Conservation (phyloP, 2,329 filamentous ascomycete species). For the Elsinoe australis region DNA sequence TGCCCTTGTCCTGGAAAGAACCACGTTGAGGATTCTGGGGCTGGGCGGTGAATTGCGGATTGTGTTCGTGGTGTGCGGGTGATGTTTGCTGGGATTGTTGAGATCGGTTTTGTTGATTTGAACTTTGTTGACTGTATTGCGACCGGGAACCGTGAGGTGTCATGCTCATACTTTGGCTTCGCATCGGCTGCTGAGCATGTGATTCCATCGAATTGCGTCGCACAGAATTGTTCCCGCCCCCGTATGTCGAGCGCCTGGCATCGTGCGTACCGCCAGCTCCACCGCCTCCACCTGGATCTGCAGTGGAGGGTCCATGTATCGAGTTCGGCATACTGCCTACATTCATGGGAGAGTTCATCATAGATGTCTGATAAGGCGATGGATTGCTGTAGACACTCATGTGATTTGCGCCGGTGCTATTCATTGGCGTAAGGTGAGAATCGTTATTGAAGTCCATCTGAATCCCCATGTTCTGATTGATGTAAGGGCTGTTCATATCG, state of each 20-base stretch:
- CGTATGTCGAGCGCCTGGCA: slow-evolving; percentile 9
- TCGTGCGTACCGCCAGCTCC: slow-evolving; percentile 15
- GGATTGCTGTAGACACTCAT: slow-evolving; percentile 34
- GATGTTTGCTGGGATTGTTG: slow-evolving; percentile 2
- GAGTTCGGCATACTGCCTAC: slow-evolving; percentile 23
- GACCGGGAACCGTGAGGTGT: slow-evolving; percentile 5
- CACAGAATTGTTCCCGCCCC: background rate
- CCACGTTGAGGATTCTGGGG: slow-evolving; percentile 28
- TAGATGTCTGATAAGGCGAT: slow-evolving; percentile 32
- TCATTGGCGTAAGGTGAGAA: slow-evolving; percentile 30
- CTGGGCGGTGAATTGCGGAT: slow-evolving; percentile 25
- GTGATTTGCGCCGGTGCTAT: slow-evolving; percentile 31
- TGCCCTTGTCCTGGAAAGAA: slow-evolving; percentile 27
- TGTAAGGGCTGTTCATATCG: slow-evolving; percentile 38
- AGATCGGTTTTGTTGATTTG: slow-evolving; percentile 12
- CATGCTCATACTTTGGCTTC: slow-evolving; percentile 19
- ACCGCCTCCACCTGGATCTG: slow-evolving; percentile 26
- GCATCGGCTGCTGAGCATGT: slow-evolving; percentile 20
- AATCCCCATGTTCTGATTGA: slow-evolving; percentile 35
- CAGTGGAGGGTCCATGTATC: slow-evolving; percentile 26
- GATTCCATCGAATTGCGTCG: slow-evolving; percentile 11
- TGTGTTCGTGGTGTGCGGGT: slow-evolving; percentile 9
- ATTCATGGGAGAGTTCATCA: slow-evolving; percentile 37
- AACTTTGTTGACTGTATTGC: slow-evolving; percentile 13
- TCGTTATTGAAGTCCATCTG: slow-evolving; percentile 37